Evolutionary conservation across 441 rosid genomes (phyloP), one percentile per base, ranked within the genome.

Genomic region (Flueggea neowawraea): DNA sequence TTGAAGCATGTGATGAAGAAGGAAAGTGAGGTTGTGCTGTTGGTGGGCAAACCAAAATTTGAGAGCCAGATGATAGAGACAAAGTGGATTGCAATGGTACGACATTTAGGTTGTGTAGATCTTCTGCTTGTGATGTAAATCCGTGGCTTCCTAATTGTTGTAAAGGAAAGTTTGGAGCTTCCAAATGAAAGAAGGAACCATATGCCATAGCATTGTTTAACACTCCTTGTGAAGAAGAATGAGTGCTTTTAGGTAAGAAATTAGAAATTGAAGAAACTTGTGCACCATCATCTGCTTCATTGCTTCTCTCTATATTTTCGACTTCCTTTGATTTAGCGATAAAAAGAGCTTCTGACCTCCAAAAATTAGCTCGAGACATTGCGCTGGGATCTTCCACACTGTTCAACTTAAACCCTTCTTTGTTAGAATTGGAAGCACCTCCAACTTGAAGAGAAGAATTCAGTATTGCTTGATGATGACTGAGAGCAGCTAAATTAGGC

Each of bases 61-160:
- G 87, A 55, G 82, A 70, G 56, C 72, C 71, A 17, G 81, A 77
- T 54, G 88, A 69, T 61, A 79, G 48, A 54, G 89, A 72, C 47
- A 75, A 65, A 44, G 82, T 36, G 14, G 88, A 79, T 56, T 87
- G 84, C 69, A 81, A 75, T 31, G 82, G 83, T 43, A 79, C 71
- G 60, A 66, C 66, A 68, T 82, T 81, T 41, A 71, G 62, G 75
- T 76, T 75, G 54, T 72, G 78, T 31, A 69, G 55, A 57, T 79
- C 72, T 75, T 75, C 83, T 15, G 71, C 45, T 55, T 76, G 78
- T 50, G 80, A 50, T 48, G 71, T 61, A 71, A 70, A 66, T 43
- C 75, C 84, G 64, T 81, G 84, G 74, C 67, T 74, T 61, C 89
- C 96, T 50, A 81, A 73, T 32, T 82, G 86, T 64, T 87, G 77